A percentile compares a stretch with the other conserved stretches of the same genome.
phyloP scores from a whole-genome alignment of 805 yeast genomes.

The Spathaspora sp. region DNA sequence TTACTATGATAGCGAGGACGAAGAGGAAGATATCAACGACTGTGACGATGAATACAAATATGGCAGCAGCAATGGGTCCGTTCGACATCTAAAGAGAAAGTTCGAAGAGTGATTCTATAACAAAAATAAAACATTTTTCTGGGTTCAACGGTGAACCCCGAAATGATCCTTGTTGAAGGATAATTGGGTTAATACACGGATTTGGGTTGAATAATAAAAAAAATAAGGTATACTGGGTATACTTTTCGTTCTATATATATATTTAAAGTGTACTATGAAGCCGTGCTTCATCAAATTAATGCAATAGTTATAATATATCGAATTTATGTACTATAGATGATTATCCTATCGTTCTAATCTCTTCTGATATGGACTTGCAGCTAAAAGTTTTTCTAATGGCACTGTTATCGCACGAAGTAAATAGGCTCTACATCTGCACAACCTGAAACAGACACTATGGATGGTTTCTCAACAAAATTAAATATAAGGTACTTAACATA shows the following conservation, averaged over 20 bases:
- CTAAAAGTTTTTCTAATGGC: too few relatives aligned
- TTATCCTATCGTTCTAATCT: not conserved
- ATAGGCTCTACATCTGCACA: too few relatives aligned
- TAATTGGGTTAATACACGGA: not conserved
- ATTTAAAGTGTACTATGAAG: not conserved
- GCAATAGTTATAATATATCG: not conserved
- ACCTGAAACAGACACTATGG: too few relatives aligned
- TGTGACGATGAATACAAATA: constrained; percentile 2
- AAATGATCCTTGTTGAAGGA: not conserved
- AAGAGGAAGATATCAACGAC: not conserved
- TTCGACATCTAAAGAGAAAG: constrained; percentile 24
- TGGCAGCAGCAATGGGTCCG: constrained; percentile 19
- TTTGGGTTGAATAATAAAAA: not conserved
- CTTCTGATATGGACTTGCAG: too few relatives aligned
- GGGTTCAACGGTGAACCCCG: not conserved
- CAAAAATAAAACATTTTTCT: not conserved
- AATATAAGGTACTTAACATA: too few relatives aligned
- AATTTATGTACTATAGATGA: not conserved
- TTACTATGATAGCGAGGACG: constrained; percentile 5
- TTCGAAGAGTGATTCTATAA: constrained; percentile 3
- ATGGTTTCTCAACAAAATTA: too few relatives aligned
- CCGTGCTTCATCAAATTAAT: not conserved
- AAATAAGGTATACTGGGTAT: not conserved
- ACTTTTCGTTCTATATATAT: not conserved
- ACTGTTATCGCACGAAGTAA: too few relatives aligned